Conservation (phyloP, 441 rosid genomes). For the Populus hybrid region DNA sequence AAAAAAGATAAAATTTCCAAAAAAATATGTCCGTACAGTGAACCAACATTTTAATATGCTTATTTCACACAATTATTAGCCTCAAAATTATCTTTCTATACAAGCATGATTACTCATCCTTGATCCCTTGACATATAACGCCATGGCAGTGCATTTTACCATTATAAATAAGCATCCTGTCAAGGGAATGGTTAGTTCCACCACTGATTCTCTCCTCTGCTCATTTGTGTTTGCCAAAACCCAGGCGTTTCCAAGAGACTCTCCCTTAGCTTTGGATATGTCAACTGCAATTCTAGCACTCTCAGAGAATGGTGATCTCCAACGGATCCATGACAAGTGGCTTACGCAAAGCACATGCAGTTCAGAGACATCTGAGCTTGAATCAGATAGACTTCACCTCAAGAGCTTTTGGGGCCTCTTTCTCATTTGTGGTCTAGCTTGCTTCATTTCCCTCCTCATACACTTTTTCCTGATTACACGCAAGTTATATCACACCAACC, state of each 20-base stretch:
- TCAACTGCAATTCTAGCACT: slow-evolving; percentile 78
- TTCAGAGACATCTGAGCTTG: slow-evolving; percentile 56
- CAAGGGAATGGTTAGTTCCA: background rate
- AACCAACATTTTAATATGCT: background rate
- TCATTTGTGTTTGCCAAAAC: background rate
- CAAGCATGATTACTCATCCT: background rate
- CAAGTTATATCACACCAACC: slow-evolving; percentile 20
- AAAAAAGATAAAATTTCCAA: background rate
- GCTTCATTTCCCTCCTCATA: slow-evolving; percentile 59
- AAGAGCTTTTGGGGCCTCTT: slow-evolving; percentile 87
- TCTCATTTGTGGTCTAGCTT: slow-evolving; percentile 71
- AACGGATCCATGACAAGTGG: slow-evolving; percentile 94
- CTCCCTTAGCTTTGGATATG: slow-evolving; percentile 73
- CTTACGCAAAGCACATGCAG: slow-evolving; percentile 58
- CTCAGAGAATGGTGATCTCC: slow-evolving; percentile 86
- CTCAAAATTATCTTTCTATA: background rate
- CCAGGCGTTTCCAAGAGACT: slow-evolving; percentile 88
- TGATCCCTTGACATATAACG: background rate
- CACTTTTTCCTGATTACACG: slow-evolving; percentile 51
- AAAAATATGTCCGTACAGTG: background rate
- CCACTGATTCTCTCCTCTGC: background rate
- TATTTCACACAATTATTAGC: background rate
- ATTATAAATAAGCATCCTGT: background rate
- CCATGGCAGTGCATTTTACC: background rate
- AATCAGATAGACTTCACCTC: slow-evolving; percentile 66